Conservation (phyloP, 441 rosid species). For the Croton laevigatus region DNA sequence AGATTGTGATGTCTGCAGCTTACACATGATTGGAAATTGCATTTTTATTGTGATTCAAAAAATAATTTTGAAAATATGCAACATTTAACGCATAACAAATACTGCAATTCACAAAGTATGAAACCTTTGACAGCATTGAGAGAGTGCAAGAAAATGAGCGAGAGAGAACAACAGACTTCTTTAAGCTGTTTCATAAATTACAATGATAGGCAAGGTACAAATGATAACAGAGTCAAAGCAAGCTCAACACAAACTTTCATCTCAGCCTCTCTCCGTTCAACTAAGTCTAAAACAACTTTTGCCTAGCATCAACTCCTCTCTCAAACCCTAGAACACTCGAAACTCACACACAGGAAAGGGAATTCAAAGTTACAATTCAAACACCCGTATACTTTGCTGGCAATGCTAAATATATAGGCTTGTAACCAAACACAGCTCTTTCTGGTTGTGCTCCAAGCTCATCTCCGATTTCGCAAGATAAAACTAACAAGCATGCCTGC, state of each 20-base stretch:
- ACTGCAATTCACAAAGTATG: too few relatives aligned
- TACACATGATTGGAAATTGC: too few relatives aligned
- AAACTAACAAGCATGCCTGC: slow-evolving; percentile 32
- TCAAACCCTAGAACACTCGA: not conserved
- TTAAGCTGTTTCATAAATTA: slow-evolving; percentile 16
- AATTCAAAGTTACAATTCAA: not conserved
- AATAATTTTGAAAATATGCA: too few relatives aligned
- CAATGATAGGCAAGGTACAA: slow-evolving; percentile 17
- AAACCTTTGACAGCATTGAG: not conserved
- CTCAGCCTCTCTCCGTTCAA: not conserved
- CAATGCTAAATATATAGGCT: not conserved
- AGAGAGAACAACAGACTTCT: slow-evolving; percentile 1
- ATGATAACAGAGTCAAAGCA: not conserved
- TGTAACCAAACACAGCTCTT: not conserved
- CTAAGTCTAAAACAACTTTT: not conserved
- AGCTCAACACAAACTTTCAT: not conserved
- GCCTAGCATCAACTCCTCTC: not conserved
- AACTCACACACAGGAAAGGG: not conserved
- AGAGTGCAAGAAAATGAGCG: slow-evolving; percentile 3
- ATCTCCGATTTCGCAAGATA: slow-evolving; percentile 5
- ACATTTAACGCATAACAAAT: too few relatives aligned
- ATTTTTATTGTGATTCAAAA: too few relatives aligned
- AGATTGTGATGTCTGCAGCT: too few relatives aligned
- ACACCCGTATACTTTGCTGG: not conserved
- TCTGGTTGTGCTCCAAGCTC: not conserved